Base-by-base conservation (phyloP, 1,139 yeast genomes). In the Yamadazyma songkhlaensis region DNA sequence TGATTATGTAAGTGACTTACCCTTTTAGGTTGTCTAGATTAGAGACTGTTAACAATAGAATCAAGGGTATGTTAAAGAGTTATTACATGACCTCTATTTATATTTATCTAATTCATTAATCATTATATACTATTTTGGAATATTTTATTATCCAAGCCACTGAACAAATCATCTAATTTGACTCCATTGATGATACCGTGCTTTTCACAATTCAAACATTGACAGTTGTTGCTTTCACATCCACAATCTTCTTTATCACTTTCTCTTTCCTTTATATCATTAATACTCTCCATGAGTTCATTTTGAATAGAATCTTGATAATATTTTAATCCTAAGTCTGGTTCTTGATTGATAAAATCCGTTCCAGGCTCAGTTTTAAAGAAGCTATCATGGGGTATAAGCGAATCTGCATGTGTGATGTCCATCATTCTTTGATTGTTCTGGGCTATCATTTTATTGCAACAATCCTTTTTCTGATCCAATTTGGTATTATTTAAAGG, bases 161-260 rank as follows among this genome's bases (percentile, higher is more conserved):
- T 41, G 36, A 58, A 58, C 21, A 56, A 45, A 36, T 76, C 80
- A 36, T 70, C 74, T 27, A 73, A 44, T 42, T 68, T 64, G 36
- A 68, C 51, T 2, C 82, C 82, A 44, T 75, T 63, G 11, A 72
- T 64, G 8, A 74, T 77, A 2, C 81, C 80, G 50, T 77, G 83
- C 2, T 67, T 58, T 41, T 69, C 79, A 55, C 82, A 77, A 45
- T 76, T 72, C 27, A 62, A 55, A 50, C 83, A 77, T 25, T 62
- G 71, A 51, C 83, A 77, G 4, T 62, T 60, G 25, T 69, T 69
- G 1, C 64, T 57, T 0, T 71, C 59, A 55, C 83, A 77, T 4
- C 53, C 46, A 45, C 82, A 77, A 10, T 45, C 51, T 21, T 32
- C 32, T 10, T 6, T 30, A 21, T 29, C 32, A 10, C 26, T 33